Evolutionary conservation across 352 stramenopile species (phyloP), one percentile per base, ranked within the genome.

Genomic region (Phytophthora ramorum): DNA sequence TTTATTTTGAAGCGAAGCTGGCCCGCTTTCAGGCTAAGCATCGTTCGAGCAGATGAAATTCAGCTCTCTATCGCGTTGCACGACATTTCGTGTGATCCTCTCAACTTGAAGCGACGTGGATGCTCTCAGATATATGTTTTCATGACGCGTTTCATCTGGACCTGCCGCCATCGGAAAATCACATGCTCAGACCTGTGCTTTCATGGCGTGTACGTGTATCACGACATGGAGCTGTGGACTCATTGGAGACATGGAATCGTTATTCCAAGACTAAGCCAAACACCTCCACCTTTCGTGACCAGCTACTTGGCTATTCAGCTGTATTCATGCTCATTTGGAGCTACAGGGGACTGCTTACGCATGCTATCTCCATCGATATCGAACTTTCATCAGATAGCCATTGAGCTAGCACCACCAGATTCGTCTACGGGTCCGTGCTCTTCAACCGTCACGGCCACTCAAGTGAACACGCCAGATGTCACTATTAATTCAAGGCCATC

Each of bases 401-500:
- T 24, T 24, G 22, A 24, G 22, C 22, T 24, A 3, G 1, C 34
- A 44, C 38, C 38, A 44, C 6, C 38, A 44, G 38, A 44, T 44
- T 44, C 38, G 38, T 44, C 38, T 44, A 44, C 38, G 20, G 38
- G 2, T 20, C 16, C 14, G n/a, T 44, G 38, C 38, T 44, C 38
- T 44, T 44, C 38, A 47, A 47, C 17, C 19, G 17, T 47, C 19
- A 8, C 0, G 6, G 41, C 28, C 41, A 47, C 41, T 47, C 41
- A 47, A 47, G 0, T 12, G 41, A 46, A 14, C 16, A 5, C 37
- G n/a, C 17, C 40, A 14, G 5, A 0, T 47, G 41, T 47, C 41
- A 47, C 19, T 47, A 47, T 47, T 14, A 52, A 24, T 28, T 28
- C 2, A 28, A 28, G 24, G 5, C 66, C 28, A 60, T 74, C 66